Percentiles rank a stretch among this genome's conserved stretches.
Evolutionary conservation across 73 alveolate species (phyloP).

Genomic region (Tetrahymena thermophila): DNA sequence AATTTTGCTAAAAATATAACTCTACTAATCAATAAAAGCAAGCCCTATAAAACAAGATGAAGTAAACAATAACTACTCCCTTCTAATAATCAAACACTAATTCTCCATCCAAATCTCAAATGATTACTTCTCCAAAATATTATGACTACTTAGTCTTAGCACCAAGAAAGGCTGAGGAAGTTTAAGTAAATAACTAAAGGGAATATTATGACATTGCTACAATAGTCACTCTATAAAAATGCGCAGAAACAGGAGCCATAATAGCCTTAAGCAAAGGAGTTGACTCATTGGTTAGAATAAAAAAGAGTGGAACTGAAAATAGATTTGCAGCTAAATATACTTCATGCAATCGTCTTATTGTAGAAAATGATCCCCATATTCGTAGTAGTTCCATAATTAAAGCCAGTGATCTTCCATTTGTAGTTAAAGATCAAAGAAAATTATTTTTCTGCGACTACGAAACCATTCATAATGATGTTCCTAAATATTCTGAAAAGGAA

Average conservation of each 20-base stretch:
- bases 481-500: background rate
- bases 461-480: background rate
- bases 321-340: background rate
- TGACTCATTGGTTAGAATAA: background rate
- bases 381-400: background rate
- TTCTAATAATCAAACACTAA: background rate
- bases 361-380: background rate
- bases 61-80: background rate
- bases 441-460: background rate
- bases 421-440: background rate
- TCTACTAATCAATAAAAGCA: background rate
- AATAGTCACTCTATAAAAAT: background rate
- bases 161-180: background rate
- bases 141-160: background rate
- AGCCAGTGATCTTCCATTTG: background rate
- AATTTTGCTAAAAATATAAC: background rate
- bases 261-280: background rate
- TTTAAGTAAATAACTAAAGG: background rate
- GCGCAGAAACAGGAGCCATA: background rate
- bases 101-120: background rate
- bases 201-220: background rate
- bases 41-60: background rate
- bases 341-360: background rate
- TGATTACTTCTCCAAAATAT: background rate
- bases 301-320: background rate